These are phyloP conservation scores for Gossypium mustelinum DNA, from an alignment of 345 rosid genomes.

Conservation along the genomic window DNA sequence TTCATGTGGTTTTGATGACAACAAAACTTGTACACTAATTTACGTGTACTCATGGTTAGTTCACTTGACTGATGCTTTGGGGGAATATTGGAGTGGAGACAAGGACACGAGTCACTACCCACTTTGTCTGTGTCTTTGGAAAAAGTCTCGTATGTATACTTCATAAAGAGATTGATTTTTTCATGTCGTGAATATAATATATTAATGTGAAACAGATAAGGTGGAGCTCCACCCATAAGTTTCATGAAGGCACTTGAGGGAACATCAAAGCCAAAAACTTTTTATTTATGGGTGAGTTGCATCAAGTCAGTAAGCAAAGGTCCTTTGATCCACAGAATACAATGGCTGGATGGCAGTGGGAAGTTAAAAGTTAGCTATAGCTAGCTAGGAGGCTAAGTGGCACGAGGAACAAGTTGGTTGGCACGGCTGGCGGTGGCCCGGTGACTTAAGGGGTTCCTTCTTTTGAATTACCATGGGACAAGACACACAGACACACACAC, in stretches of 20 bases:
- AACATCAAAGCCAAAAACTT: neutral
- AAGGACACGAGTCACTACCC: conserved; percentile 20
- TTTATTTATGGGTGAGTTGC: neutral
- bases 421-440: neutral
- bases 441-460: neutral
- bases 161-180: no score
- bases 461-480: conserved; percentile 3
- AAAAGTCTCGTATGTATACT: neutral
- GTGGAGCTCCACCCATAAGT: neutral
- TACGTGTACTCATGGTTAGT: conserved; percentile 9
- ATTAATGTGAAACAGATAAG: neutral
- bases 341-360: neutral
- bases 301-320: neutral
- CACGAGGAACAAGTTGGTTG: neutral
- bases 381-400: neutral
- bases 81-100: conserved; percentile 20
- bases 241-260: neutral
- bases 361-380: neutral
- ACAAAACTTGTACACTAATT: no score
- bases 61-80: conserved; percentile 11
- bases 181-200: neutral
- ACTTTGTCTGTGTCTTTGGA: conserved; percentile 28
- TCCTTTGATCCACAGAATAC: neutral
- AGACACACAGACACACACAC: neutral
- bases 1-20: neutral